Evolutionary conservation across 176 grass and related monocot genomes (phyloP), one percentile per base, ranked within the genome.

Genomic region (Stipa capillata): DNA sequence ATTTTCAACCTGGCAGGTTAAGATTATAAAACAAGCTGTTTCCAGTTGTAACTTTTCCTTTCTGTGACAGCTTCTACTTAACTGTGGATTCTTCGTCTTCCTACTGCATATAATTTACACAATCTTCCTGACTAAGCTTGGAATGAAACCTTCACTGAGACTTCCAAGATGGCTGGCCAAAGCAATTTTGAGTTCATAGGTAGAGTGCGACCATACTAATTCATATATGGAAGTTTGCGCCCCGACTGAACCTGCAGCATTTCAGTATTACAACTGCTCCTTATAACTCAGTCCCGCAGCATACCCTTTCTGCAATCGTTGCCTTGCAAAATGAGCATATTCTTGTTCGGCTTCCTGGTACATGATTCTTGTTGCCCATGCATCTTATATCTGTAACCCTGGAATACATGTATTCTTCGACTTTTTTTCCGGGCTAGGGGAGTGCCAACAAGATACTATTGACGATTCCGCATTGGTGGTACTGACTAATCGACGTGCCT

Each of bases 71-170:
- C 91, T 97, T 65, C 69, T 97, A 27, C 69, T 97, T 73, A 97
- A 97, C 57, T 92, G 91, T 8, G 94, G 69, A 18, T 94, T 97
- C 85, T 91, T 94, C 66, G 78, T 97, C 75, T 92, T 97, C 76
- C 79, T 97, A 33, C 85, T 97, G 33, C 94, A 97, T 68, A 87
- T 97, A 84, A 64, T 97, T 57, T 92, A 94, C 24, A 88, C 91
- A 20, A 73, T 94, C 51, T 84, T 94, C 79, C 79, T 97, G 51
- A 77, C 76, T 14, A 97, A 94, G 79, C 89, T 97, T 43, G 94
- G 94, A 35, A 82, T 97, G 81, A 93, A 84, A 76, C 56, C 76
- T 63, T 90, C 91, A 16, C 72, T 97, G 72, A 86, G 80, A 57
- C 76, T 85, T 28, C 94, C 94, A 23, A 83, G 75, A 86, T 97